Conservation (phyloP, 2,329 filamentous ascomycete genomes). For the Colletotrichum sp. region DNA sequence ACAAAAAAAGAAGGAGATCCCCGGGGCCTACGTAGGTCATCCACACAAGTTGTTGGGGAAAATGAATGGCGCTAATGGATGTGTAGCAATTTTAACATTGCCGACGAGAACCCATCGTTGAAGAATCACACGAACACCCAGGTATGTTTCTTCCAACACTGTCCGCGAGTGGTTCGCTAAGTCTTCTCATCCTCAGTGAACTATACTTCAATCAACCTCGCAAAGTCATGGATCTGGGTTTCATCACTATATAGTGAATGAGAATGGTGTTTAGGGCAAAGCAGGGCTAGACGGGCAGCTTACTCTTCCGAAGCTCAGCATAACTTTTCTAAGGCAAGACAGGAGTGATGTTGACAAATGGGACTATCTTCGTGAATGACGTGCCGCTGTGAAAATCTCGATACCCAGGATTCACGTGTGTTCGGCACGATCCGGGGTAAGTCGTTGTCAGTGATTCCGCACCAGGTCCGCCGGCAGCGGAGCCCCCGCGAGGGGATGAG, state of each 20-base stretch:
- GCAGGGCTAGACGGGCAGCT: not conserved
- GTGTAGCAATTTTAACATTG: not conserved
- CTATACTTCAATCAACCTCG: not conserved
- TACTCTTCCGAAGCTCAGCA: not conserved
- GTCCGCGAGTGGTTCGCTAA: not conserved
- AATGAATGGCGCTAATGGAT: not conserved
- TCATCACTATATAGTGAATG: not conserved
- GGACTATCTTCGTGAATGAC: not conserved
- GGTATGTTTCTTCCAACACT: not conserved
- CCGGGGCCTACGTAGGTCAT: not conserved
- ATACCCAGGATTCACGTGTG: not conserved
- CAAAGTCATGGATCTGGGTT: not conserved
- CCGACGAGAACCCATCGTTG: not conserved
- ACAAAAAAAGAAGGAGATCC: not conserved
- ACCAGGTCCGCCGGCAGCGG: not conserved
- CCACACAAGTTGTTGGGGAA: not conserved
- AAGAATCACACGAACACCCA: not conserved
- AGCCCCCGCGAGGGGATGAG: not conserved
- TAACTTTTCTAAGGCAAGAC: not conserved
- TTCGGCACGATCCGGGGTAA: not conserved
- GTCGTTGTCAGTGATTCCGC: not conserved
- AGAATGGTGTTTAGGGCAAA: not conserved
- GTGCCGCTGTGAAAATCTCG: rapidly evolving
- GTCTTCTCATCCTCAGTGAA: not conserved
- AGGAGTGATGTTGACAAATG: rapidly evolving